These are phyloP conservation scores for Chytridiales sp. DNA, from an alignment of 371 early-diverging fungal species.

Conservation along the genomic window DNA sequence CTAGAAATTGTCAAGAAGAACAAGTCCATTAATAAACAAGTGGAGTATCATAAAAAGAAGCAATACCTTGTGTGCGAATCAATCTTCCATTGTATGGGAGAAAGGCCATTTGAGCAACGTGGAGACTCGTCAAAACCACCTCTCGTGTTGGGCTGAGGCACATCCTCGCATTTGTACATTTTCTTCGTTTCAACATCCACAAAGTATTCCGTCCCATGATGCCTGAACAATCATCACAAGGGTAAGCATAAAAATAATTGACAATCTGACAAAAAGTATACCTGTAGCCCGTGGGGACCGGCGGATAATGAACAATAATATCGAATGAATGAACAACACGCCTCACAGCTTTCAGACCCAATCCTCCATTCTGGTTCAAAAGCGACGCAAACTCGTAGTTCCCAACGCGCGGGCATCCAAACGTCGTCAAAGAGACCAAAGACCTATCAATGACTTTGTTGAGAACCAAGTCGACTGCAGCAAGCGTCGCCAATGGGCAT, in stretches of 20 bases:
- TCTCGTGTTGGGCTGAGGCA: too few relatives aligned
- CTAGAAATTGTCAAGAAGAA: too few relatives aligned
- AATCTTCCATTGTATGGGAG: too few relatives aligned
- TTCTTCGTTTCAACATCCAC: constrained; percentile 5
- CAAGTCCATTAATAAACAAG: too few relatives aligned
- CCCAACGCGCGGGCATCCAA: not conserved
- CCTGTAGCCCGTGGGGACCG: not conserved
- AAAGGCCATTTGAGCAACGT: not conserved
- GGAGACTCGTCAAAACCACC: constrained; percentile 5
- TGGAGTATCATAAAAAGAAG: too few relatives aligned
- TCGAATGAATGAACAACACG: not conserved
- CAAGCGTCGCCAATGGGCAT: not conserved
- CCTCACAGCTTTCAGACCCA: not conserved
- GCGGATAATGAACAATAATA: not conserved
- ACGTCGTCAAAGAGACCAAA: not conserved
- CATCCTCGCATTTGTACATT: not conserved
- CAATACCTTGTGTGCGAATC: too few relatives aligned
- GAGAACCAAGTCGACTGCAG: not conserved
- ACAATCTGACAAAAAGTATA: too few relatives aligned
- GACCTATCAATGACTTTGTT: not conserved
- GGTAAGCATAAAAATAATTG: too few relatives aligned
- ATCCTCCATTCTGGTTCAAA: not conserved
- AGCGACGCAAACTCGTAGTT: not conserved
- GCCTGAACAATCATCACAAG: too few relatives aligned
- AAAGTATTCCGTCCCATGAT: not conserved